Evolutionary conservation across 1,284 basidiomycete species (phyloP).

Genomic region (Pterulicium gracile): DNA sequence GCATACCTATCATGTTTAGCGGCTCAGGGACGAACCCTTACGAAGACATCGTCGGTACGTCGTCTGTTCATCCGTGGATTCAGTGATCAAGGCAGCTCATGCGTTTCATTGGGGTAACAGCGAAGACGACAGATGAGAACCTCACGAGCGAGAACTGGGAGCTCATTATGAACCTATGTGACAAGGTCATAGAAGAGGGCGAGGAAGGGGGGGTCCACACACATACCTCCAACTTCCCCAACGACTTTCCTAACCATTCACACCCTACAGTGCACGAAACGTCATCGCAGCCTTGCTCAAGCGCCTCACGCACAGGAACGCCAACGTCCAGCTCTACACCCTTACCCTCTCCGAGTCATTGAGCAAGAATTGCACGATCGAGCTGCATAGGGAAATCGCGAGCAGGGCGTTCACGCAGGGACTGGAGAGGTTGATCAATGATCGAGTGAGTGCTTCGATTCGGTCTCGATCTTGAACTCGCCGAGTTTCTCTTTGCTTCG

Average conservation of each 20-base stretch:
- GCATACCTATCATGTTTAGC: conserved; percentile 74
- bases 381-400: conserved; percentile 81
- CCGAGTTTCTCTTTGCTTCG: neutral
- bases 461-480: neutral
- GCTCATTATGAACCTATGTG: conserved; percentile 88
- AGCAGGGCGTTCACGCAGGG: conserved; percentile 86
- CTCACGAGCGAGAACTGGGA: conserved; percentile 95
- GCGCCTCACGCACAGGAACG: conserved; percentile 86
- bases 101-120: conserved; percentile 27
- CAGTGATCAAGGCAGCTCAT: neutral
- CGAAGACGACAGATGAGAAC: conserved; percentile 92
- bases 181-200: conserved; percentile 89
- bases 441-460: conserved; percentile 57
- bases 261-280: conserved; percentile 61
- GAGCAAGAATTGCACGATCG: conserved; percentile 83
- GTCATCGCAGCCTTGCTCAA: conserved; percentile 83
- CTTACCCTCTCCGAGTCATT: conserved; percentile 82
- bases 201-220: conserved; percentile 54
- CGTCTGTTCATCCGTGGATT: conserved; percentile 3
- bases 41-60: conserved; percentile 82
- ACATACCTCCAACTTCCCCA: conserved; percentile 5
- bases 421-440: conserved; percentile 76
- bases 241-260: neutral
- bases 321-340: conserved; percentile 94
- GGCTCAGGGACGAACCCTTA: conserved; percentile 67